These are phyloP conservation scores for Aegilops sharonensis DNA, from an alignment of 176 grass and related monocot species.

Conservation along the genomic window DNA sequence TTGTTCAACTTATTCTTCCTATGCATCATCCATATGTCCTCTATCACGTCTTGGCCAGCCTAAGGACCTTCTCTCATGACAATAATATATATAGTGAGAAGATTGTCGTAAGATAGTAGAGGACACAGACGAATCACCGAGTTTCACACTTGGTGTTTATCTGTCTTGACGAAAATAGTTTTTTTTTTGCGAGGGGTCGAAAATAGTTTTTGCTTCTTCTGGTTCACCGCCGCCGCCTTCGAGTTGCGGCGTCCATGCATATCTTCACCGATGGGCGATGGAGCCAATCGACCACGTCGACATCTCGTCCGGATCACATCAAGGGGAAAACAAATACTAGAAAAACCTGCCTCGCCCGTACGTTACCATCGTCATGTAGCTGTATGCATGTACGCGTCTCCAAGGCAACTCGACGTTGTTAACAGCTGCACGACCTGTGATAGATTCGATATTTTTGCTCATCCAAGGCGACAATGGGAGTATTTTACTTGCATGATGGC, in stretches of 20 bases:
- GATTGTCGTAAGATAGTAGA: neutral
- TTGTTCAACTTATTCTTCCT: neutral
- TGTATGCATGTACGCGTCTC: neutral
- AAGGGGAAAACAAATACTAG: conserved; percentile 8
- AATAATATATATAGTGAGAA: neutral
- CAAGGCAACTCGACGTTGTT: neutral
- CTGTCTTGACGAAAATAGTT: neutral
- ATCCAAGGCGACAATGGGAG: neutral
- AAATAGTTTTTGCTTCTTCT: conserved; percentile 19
- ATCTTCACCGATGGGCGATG: conserved; percentile 16
- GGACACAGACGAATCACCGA: neutral
- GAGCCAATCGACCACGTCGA: neutral
- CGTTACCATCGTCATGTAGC: neutral
- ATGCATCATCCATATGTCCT: neutral
- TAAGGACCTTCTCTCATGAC: neutral
- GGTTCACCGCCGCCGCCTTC: neutral
- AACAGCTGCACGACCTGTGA: conserved; percentile 1
- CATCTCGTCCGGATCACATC: neutral
- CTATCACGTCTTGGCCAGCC: neutral
- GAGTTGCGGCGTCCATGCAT: conserved; percentile 28
- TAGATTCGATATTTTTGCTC: neutral
- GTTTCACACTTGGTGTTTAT: neutral
- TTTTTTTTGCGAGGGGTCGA: too few species aligned
- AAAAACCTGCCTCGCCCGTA: neutral
- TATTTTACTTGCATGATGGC: neutral